Evolutionary conservation across 2,329 filamentous ascomycete genomes (phyloP), one percentile per base, ranked within the genome.

Genomic region (Trichoderma arundinaceum): DNA sequence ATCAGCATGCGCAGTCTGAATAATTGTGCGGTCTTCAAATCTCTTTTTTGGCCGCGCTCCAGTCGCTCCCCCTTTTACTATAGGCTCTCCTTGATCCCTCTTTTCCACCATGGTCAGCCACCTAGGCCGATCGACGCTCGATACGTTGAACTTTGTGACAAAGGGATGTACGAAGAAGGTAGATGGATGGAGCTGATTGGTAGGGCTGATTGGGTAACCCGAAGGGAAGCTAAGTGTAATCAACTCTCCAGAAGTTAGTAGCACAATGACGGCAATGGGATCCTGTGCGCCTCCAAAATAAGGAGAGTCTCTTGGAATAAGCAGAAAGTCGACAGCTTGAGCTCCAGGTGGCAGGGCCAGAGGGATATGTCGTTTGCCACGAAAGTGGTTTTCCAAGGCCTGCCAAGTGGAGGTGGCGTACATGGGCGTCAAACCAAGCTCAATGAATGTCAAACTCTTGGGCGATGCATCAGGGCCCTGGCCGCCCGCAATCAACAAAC

Each of bases 331-430:
- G 8, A 89, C 80, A 1, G 96, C 87, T 68, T 92, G 88, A 0
- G 92, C 89, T 49, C 91, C 92, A 0, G 87, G 84, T 0, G 95
- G 95, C 0, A 91, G 91, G 8, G 89, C 86, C 4, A 99, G 81
- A 10, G 90, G 84, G 52, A 87, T 84, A 67, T 90, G 87, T 17
- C 86, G 83, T 74, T 92, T 96, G n/a, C 87, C 89, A 68, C 89
- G 86, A 72, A 96, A 91, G 77, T 97, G 92, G 48, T 88, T 86
- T 0, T 88, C 83, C 0, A 99, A 84, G 0, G 90, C 78, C 73
- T 96, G 92, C 92, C 94, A 98, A 4, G 92, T 89, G 9, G 94
- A 94, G 4, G 95, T 98, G 41, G 92, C 88, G 78, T 97, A 98
- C 57, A 92, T 89, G 1, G 95, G 95, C 7, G 94, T 97, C 54